Evolutionary conservation across 352 stramenopile species (phyloP), one percentile per base, ranked within the genome.

Genomic region (Phytophthora multivora): DNA sequence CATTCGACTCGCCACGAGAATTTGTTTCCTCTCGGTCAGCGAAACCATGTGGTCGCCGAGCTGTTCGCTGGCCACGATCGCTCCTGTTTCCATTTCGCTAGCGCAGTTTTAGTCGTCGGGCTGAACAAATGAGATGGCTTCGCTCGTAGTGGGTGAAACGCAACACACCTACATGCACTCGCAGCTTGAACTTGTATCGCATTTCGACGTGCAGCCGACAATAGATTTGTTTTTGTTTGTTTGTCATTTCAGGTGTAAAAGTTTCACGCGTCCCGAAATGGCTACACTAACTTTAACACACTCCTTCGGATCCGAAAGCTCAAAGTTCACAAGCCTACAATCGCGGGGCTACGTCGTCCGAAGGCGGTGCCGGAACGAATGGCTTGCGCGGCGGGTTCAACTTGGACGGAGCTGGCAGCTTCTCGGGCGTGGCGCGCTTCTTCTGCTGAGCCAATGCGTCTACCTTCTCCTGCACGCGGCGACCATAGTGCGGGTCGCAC

Each of bases 401-500:
- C 45, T 71, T 57, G 18, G 83, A 69, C 3, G 83, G 65, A 19
- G 66, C 51, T 9, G 63, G 48, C 4, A 56, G 38, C 49, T 49
- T 25, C 49, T 61, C 60, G 2, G 56, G 21, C 19, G 43, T 39
- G 12, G 19, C 48, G 2, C 18, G 56, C 36, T 72, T 23, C 38
- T 74, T 71, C 38, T 73, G 58, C 23, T 53, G 19, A 4, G 61
- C 47, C 31, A 89, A 51, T 6, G 69, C 69, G 5, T 62, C 57
- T 12, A 97, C 65, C 77, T 96, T 97, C 53, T 89, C 67, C 31
- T 84, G 66, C 42, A 97, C 87, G 38, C 86, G 76, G 18, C 77
- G 66, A 13, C 86, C 91, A 67, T 97, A 98, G 55, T 96, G 75
- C 10, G 83, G 64, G 64, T 98, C 91, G 6, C 89, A 90, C 40